These are phyloP conservation scores for Lentinula novae-zelandiae DNA, from an alignment of 1,284 basidiomycete species.

Conservation along the genomic window DNA sequence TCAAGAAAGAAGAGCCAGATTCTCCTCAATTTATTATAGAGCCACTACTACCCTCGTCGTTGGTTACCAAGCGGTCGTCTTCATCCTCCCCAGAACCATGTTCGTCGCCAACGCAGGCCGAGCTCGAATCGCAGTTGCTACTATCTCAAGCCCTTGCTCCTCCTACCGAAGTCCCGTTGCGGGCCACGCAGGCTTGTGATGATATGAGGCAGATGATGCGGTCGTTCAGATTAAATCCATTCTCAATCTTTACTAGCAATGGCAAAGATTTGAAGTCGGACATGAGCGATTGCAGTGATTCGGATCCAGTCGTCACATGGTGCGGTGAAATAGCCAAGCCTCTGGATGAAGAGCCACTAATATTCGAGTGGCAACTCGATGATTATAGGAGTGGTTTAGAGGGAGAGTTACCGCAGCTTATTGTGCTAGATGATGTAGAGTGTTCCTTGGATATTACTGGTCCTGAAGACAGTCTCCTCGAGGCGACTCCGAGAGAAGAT, in stretches of 20 bases:
- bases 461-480: neutral
- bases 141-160: conserved; percentile 37
- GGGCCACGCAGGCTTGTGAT: conserved; percentile 63
- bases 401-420: conserved; percentile 7
- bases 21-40: conserved; percentile 12
- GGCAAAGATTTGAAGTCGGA: conserved; percentile 16
- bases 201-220: conserved; percentile 73
- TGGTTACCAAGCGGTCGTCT: conserved; percentile 2
- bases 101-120: conserved; percentile 5
- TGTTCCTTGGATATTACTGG: neutral
- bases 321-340: conserved; percentile 46
- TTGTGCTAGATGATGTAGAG: conserved; percentile 12
- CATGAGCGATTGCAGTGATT: conserved; percentile 31
- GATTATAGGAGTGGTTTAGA: conserved; percentile 10
- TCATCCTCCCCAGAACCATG: conserved; percentile 1
- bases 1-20: conserved; percentile 7
- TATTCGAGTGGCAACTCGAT: conserved; percentile 62
- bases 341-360: conserved; percentile 51
- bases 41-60: conserved; percentile 1
- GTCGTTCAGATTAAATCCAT: conserved; percentile 72
- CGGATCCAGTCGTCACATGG: conserved; percentile 27
- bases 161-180: conserved; percentile 65
- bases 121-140: conserved; percentile 11
- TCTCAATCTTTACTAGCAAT: conserved; percentile 51
- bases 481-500: neutral